phyloP scores from a whole-genome alignment of 2,329 filamentous ascomycete genomes.

The Ampelomyces quisqualis region DNA sequence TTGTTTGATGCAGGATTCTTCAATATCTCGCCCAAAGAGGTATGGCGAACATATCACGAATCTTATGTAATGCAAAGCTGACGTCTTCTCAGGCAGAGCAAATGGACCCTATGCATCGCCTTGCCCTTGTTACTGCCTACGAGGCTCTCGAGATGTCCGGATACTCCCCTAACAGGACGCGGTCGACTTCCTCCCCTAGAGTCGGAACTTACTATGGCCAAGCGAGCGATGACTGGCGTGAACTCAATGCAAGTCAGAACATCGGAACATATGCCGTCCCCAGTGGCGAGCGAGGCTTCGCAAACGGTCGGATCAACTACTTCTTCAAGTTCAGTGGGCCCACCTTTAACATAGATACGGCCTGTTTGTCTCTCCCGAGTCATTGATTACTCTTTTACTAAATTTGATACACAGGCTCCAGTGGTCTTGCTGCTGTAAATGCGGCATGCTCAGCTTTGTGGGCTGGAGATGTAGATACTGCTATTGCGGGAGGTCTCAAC shows the following conservation, averaged over 20 bases:
- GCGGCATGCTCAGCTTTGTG: constrained; percentile 24
- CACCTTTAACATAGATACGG: constrained; percentile 9
- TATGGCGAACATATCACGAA: no score
- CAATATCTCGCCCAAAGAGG: constrained; percentile 27
- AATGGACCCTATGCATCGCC: constrained; percentile 23
- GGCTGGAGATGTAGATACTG: constrained; percentile 17
- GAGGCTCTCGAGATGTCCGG: constrained; percentile 28
- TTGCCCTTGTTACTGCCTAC: constrained; percentile 19
- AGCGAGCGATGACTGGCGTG: constrained; percentile 35
- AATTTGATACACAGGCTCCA: not conserved
- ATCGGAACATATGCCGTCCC: constrained; percentile 58
- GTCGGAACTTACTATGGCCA: constrained; percentile 39
- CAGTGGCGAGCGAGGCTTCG: constrained; percentile 55
- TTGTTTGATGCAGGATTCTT: constrained; percentile 25
- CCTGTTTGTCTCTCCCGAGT: constrained; percentile 5
- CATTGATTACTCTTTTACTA: not conserved
- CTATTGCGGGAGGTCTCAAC: constrained; percentile 28
- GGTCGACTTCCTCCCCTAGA: constrained; percentile 26
- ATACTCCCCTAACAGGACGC: constrained; percentile 26
- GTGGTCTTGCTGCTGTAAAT: constrained; percentile 22
- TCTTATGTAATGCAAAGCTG: no score
- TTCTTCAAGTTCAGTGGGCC: constrained; percentile 26
- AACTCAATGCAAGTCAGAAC: constrained; percentile 20
- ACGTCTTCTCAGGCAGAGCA: constrained; percentile 8
- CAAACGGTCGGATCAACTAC: constrained; percentile 51